phyloP scores from a whole-genome alignment of 2,329 filamentous ascomycete species.

The Cladophialophora psammophila region DNA sequence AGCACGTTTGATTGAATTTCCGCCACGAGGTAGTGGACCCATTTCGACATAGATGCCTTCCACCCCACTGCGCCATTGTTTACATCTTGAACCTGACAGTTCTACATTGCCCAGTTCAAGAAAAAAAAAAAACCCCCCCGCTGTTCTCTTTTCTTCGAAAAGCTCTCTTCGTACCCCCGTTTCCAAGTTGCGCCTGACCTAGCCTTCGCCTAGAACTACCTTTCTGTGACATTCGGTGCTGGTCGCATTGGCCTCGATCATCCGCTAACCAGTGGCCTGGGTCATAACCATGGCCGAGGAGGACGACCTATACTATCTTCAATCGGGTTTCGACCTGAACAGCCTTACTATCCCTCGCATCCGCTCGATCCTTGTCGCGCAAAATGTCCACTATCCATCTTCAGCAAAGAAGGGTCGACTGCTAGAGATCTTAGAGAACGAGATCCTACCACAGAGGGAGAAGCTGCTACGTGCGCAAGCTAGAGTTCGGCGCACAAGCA shows the following conservation, averaged over 20 bases:
- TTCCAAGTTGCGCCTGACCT: not conserved
- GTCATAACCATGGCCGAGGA: constrained; percentile 49
- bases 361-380: constrained; percentile 87
- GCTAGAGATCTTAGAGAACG: constrained; percentile 79
- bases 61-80: constrained; percentile 19
- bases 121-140: not conserved
- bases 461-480: constrained; percentile 78
- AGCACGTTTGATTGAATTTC: not conserved
- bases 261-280: constrained; percentile 9
- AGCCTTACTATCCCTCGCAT: constrained; percentile 85
- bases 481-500: constrained; percentile 82
- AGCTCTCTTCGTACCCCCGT: not conserved
- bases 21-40: not conserved
- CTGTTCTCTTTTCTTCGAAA: not conserved
- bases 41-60: not conserved
- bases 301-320: constrained; percentile 80
- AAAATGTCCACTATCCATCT: constrained; percentile 84
- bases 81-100: constrained; percentile 12
- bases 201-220: not conserved
- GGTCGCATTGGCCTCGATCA: not conserved
- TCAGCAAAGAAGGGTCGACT: constrained; percentile 92
- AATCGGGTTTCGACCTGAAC: constrained; percentile 83
- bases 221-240: not conserved
- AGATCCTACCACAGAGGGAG: constrained; percentile 78
- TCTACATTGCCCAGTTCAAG: not conserved